Evolutionary conservation across 176 grass and related monocot species (phyloP), one percentile per base, ranked within the genome.

Genomic region (Rhynchospora breviuscula): DNA sequence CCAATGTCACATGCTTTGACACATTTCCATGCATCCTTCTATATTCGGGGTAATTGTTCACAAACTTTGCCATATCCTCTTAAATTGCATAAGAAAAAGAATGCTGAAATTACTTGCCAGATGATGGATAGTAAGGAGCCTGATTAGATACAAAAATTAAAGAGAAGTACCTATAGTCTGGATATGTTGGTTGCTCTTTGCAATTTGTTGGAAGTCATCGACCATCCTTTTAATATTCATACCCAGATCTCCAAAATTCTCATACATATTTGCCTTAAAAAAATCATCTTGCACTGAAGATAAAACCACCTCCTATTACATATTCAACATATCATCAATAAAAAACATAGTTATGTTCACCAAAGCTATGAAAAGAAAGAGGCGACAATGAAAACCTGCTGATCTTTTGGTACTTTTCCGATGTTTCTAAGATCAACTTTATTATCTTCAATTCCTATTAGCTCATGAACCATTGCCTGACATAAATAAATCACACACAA

Each of bases 171-270:
- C 93, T 87, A 98, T 90, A 43, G 92, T 93, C 85, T 98, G 96
- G 40, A 98, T 89, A 68, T 95, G 95, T 86, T 93, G 91, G 89
- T 92, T 98, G 88, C 83, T 93, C 85, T 98, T 95, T n/a, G 96
- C 90, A 87, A 98, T 92, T 83, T 98, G 93, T 81, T 98, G 96
- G 68, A 98, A 98, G 79, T 98, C 96, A 91, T 95, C 93, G 48
- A 98, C 93, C 96, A 98, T 98, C 89, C 90, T 93, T 88, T 98
- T 98, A 63, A 98, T 93, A 87, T 98, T 98, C 96, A 98, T 98
- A 84, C 95, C 95, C 40, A 98, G 91, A 88, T 98, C 95, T 49
- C 95, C 95, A 90, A 98, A 98, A 80, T 98, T 95, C 68, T 98
- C 93, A 43, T 91, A 91, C 86, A 98, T 93, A 72, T 98, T 95